phyloP scores from a whole-genome alignment of 2,329 filamentous ascomycete genomes.

The Exophiala sideris region DNA sequence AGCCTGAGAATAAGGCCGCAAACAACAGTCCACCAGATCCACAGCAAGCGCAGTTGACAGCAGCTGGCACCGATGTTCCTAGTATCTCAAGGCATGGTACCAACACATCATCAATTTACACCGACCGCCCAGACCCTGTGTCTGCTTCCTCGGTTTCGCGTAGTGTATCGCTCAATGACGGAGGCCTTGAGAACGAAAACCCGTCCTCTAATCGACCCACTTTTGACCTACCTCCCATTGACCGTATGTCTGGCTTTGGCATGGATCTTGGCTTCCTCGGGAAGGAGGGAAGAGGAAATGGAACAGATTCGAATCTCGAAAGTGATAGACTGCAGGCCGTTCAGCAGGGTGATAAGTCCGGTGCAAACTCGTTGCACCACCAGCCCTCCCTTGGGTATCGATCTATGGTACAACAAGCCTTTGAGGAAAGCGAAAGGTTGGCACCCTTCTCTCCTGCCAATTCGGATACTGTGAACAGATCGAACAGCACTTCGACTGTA shows the following conservation, averaged over 20 bases:
- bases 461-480: slow-evolving; percentile 52
- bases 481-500: slow-evolving; percentile 61
- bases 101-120: slow-evolving; percentile 27
- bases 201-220: not conserved
- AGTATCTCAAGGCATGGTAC: slow-evolving; percentile 20
- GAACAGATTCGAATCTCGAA: not conserved
- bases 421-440: slow-evolving; percentile 56
- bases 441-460: slow-evolving; percentile 53
- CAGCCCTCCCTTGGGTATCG: slow-evolving; percentile 55
- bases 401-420: slow-evolving; percentile 63
- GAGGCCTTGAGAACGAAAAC: not conserved
- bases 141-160: slow-evolving; percentile 21
- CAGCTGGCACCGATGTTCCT: slow-evolving; percentile 8
- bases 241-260: slow-evolving; percentile 23
- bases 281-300: not conserved
- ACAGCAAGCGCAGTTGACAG: slow-evolving; percentile 13
- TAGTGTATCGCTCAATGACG: slow-evolving; percentile 14
- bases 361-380: slow-evolving; percentile 42
- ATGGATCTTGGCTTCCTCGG: slow-evolving; percentile 15
- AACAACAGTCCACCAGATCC: not conserved
- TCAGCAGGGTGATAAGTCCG: not conserved
- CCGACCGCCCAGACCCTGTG: slow-evolving; percentile 26
- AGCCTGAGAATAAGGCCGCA: not conserved
- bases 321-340: too few relatives aligned
- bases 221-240: slow-evolving; percentile 19